Evolutionary conservation across 768 basidiomycete species (phyloP).

Genomic region (Agrocybe praecox): DNA sequence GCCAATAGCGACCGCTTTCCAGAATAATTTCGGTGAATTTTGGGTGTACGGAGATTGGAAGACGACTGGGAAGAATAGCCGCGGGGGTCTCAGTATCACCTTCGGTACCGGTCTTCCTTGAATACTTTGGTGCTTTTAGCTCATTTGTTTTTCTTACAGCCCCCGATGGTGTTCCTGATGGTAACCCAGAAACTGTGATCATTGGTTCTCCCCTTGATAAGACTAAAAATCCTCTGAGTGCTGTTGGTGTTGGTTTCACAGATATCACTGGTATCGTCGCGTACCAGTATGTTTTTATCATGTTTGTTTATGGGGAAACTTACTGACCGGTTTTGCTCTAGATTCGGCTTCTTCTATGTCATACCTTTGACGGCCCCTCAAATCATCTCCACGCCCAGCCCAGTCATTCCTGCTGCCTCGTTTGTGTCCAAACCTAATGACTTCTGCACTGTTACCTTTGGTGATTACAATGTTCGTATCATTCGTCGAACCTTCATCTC

Average conservation of each 20-base stretch:
- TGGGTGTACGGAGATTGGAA: slow-evolving; percentile 64
- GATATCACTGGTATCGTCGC: slow-evolving; percentile 59
- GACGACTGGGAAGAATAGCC: slow-evolving; percentile 53
- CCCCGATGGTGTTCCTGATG: slow-evolving; percentile 51
- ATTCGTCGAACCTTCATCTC: background rate
- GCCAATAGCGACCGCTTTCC: slow-evolving; percentile 50
- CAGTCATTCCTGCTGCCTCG: slow-evolving; percentile 37
- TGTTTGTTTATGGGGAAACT: background rate
- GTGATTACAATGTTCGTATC: slow-evolving; percentile 57
- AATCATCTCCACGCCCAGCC: slow-evolving; percentile 40
- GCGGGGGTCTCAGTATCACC: slow-evolving; percentile 57
- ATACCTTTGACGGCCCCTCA: slow-evolving; percentile 57
- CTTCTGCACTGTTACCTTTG: slow-evolving; percentile 50
- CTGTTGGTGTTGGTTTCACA: slow-evolving; percentile 45
- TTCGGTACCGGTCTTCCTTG: slow-evolving; percentile 33
- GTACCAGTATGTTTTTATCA: slow-evolving; percentile 43
- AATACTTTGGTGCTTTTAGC: background rate
- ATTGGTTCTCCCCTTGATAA: slow-evolving; percentile 57
- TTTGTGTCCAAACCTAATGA: slow-evolving; percentile 34
- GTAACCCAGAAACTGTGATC: slow-evolving; percentile 58
- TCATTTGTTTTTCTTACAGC: slow-evolving; percentile 29
- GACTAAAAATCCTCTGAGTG: slow-evolving; percentile 48
- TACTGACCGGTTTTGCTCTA: slow-evolving; percentile 9
- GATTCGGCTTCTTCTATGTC: slow-evolving; percentile 58
- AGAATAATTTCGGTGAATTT: slow-evolving; percentile 55